Base-by-base conservation (phyloP, 805 yeast genomes). In the Lipomyces anomalus region DNA sequence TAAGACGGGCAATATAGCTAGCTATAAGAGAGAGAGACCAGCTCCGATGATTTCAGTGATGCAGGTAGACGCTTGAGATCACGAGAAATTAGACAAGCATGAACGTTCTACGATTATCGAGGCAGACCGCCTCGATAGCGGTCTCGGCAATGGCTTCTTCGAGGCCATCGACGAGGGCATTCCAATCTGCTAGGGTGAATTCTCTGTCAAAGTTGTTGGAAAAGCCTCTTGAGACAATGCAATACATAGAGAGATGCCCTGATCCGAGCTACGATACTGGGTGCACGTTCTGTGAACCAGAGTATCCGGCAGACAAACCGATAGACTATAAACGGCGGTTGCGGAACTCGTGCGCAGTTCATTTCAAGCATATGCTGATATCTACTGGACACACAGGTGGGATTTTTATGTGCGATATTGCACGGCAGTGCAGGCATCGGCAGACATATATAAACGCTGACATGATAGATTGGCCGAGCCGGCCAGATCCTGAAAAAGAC, bases 281-380 rank as follows among this genome's bases (percentile, higher is more conserved):
- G 0, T 80, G 85, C 57, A 80, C 86, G 0, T 65, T 60, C 49
- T 82, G 88, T 54, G 56, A 61, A 35, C 71, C 75, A 4, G 54
- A 56, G 24, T 53, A 67, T 72, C 46, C 82, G 79, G 2, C 52
- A 50, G 5, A 67, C 60, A 38, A 67, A 70, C 47, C 75, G 61
- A 32, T 70, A 74, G 34, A 71, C 74, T 51, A 58, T 50, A 40
- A 55, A 54, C 4, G 66, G 60, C 40, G 69, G 30, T 58, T 80
- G 16, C 61, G 67, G 22, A 70, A 71, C 11, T 75, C 87, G 0
- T 70, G 71, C 24, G 74, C 76, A 0, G 53, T 62, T 3, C 72
- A 75, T 4, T 73, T 76, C 73, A 78, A 77, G 48, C 84, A 81
- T 56, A 66, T 76, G 6, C 57, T 82, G 16, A 67, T 79, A 11